Evolutionary conservation across 345 rosid species (phyloP).

Genomic region (Firmiana major): DNA sequence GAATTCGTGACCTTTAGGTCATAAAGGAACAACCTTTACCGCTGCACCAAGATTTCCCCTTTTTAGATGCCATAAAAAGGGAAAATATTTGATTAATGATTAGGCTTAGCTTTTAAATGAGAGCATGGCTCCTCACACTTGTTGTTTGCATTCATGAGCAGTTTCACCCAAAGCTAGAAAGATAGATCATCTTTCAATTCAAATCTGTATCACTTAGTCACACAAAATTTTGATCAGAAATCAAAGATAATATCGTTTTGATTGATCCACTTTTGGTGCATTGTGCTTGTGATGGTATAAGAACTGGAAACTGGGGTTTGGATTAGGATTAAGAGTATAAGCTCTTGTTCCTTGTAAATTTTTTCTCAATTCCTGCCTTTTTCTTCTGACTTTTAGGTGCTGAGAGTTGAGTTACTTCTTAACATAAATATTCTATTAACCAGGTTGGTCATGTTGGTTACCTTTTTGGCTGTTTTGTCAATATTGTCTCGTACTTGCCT

Average conservation of each 20-base stretch:
- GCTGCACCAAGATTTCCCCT: too few species aligned
- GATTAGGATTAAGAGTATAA: background rate
- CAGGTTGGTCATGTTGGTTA: conserved; percentile 64
- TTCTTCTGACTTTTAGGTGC: background rate
- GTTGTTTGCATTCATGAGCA: background rate
- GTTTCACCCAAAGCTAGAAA: background rate
- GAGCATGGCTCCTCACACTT: background rate
- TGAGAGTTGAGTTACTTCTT: background rate
- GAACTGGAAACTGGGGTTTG: background rate
- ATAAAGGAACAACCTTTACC: too few species aligned
- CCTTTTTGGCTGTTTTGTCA: conserved; percentile 67
- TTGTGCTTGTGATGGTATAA: conserved; percentile 1
- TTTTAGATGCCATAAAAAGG: background rate
- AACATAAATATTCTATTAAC: background rate
- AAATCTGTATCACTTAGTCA: background rate
- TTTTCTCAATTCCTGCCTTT: background rate
- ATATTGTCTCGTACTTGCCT: conserved; percentile 71
- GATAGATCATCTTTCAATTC: background rate
- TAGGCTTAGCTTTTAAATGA: background rate
- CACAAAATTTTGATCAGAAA: conserved; percentile 1
- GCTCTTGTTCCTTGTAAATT: background rate
- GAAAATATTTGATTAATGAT: background rate
- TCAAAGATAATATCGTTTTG: background rate
- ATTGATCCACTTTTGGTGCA: background rate
- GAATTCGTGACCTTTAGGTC: too few species aligned